Conservation (phyloP, 1,284 basidiomycete species). For the Ustilago tritici region DNA sequence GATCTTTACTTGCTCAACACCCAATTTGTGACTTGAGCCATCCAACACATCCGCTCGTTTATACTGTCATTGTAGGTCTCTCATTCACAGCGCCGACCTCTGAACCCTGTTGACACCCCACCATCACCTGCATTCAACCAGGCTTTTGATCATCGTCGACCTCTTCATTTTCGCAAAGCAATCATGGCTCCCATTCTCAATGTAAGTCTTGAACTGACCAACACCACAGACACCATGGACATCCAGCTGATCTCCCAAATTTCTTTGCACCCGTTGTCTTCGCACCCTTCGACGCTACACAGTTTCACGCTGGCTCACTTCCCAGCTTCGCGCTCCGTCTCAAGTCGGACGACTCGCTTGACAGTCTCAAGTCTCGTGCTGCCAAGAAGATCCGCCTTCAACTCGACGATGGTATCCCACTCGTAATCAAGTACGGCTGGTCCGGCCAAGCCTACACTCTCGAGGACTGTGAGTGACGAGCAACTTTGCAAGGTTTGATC, state of each 20-base stretch:
- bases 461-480: constrained; percentile 58
- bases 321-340: constrained; percentile 67
- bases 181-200: constrained; percentile 66
- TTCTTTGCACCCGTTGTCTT: not conserved
- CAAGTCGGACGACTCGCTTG: constrained; percentile 61
- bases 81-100: not conserved
- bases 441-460: constrained; percentile 60
- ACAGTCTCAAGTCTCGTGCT: constrained; percentile 56
- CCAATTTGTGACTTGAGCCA: constrained; percentile 11
- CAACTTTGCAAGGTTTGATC: not conserved
- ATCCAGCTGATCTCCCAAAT: constrained; percentile 8
- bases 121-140: constrained; percentile 7
- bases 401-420: constrained; percentile 61
- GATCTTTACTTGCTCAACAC: constrained; percentile 19
- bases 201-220: constrained; percentile 37
- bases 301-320: constrained; percentile 66
- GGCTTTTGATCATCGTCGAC: not conserved
- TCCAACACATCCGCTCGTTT: constrained; percentile 25
- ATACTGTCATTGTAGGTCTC: not conserved
- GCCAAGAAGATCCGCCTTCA: constrained; percentile 64
- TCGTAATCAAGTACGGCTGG: constrained; percentile 66
- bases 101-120: constrained; percentile 2
- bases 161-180: not conserved
- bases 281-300: not conserved
- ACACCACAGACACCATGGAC: not conserved